These are phyloP conservation scores for Colletotrichum australisinense DNA, from an alignment of 2,329 filamentous ascomycete genomes.

Conservation along the genomic window DNA sequence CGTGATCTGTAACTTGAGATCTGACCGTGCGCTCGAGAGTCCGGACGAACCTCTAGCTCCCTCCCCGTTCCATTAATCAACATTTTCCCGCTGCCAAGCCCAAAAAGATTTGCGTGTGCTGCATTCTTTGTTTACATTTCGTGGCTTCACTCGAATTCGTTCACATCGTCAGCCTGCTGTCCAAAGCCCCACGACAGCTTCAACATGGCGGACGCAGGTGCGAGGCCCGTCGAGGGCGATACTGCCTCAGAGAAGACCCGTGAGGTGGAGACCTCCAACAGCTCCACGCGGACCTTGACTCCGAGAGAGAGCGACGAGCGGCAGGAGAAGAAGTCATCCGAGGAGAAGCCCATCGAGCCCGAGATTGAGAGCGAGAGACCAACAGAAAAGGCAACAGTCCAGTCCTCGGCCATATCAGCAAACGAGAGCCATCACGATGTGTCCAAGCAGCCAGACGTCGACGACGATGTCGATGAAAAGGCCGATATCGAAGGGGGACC, in stretches of 20 bases:
- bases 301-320: conserved; percentile 26
- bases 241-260: background rate
- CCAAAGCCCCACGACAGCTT: background rate
- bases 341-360: background rate
- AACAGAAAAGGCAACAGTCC: background rate
- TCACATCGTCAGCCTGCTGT: background rate
- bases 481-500: conserved; percentile 14
- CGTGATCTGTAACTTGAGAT: conserved; percentile 17
- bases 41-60: conserved; percentile 23
- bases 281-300: conserved; percentile 30
- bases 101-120: background rate
- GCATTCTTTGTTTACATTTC: conserved; percentile 4
- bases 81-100: conserved; percentile 6
- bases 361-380: background rate
- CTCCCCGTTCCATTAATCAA: conserved; percentile 9
- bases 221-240: conserved; percentile 12
- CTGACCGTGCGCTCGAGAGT: conserved; percentile 20
- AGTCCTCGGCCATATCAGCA: conserved; percentile 14
- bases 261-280: conserved; percentile 13
- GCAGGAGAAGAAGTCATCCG: conserved; percentile 12
- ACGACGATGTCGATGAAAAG: conserved; percentile 28
- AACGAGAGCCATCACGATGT: conserved; percentile 19
- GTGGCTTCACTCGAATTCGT: background rate
- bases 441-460: conserved; percentile 21
- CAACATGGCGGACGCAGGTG: conserved; percentile 14